Evolutionary conservation across 441 rosid species (phyloP), one percentile per base, ranked within the genome.

Genomic region (Brassica hybrid): DNA sequence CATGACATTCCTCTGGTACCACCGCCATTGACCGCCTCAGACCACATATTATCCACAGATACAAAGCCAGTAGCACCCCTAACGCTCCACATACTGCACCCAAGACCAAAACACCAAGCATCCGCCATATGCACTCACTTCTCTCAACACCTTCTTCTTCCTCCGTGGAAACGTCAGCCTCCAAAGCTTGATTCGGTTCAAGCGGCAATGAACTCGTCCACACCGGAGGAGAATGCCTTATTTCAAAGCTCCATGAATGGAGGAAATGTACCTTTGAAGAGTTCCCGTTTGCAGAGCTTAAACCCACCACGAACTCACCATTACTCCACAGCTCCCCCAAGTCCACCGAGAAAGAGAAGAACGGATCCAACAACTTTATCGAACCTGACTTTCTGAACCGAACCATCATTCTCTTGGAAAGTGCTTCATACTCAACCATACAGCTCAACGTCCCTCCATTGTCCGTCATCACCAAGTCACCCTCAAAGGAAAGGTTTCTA

Each of bases 391-490:
- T 81, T 79, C 88, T 83, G 85, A 93, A 56, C 50, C 95, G 74
- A 66, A 94, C 89, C 79, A 87, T 92, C 67, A 92, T 73, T 69
- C 91, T 85, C 79, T 86, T 89, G 0, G 93, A 87, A 65, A 79
- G 81, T 5, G 92, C 92, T 45, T 85, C 84, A 69, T 91, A 94
- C 73, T 92, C 97, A 71, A 92, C 80, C 97, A 95, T 92, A 71
- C 78, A 73, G 21, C 2, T 68, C 61, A 73, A 61, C 17, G 4
- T 50, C 19, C 74, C 65, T 52, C 57, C 57, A 43, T 1, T 3
- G n/a, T 67, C 69, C 77, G 23, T 25, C 74, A 78, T 61, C 58
- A 72, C 16, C 81, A 73, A 78, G 36, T 78, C 70, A 52, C 81
- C 81, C 18, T 3, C 74, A 54, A 78, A 78, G 0, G 74, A 68